Conservation (phyloP, 1,139 yeast genomes). For the Kluyveromyces sp. region DNA sequence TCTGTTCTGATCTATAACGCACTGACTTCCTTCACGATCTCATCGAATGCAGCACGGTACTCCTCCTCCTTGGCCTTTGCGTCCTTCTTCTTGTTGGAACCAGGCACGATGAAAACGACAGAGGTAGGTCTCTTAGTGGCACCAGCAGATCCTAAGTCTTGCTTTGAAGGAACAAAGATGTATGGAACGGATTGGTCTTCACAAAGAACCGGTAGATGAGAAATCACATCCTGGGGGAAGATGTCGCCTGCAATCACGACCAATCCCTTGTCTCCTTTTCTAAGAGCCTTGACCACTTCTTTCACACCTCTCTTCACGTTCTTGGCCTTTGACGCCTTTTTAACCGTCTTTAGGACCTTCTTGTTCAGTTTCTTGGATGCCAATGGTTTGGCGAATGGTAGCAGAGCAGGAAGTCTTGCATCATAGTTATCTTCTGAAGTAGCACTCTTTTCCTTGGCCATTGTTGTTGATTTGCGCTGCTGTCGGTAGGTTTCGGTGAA, state of each 20-base stretch:
- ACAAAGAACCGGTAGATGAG: constrained; percentile 95
- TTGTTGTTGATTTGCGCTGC: neutral
- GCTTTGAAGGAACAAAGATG: constrained; percentile 92
- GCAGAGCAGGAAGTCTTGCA: constrained; percentile 77
- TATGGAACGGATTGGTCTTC: constrained; percentile 90
- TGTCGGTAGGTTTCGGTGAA: too few relatives aligned
- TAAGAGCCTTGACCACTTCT: constrained; percentile 94
- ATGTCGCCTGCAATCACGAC: constrained; percentile 97
- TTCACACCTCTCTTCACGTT: constrained; percentile 98
- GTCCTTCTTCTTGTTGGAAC: constrained; percentile 82
- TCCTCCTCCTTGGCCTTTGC: constrained; percentile 76
- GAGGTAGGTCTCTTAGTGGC: constrained; percentile 99
- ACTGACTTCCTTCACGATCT: constrained; percentile 81
- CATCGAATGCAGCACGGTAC: constrained; percentile 89
- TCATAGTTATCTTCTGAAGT: constrained; percentile 77
- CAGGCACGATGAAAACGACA: constrained; percentile 95
- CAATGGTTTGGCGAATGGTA: constrained; percentile 90
- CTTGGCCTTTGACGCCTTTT: constrained; percentile 95
- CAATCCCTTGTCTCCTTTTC: constrained; percentile 97
- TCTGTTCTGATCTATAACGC: constrained; percentile 25
- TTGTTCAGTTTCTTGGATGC: constrained; percentile 96
- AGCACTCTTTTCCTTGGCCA: constrained; percentile 37
- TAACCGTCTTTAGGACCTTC: constrained; percentile 89
- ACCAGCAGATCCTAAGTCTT: constrained; percentile 97
- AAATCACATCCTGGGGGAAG: constrained; percentile 93